Evolutionary conservation across 148 eudicot genomes (phyloP).

Genomic region (Camellia lanceoleosa): DNA sequence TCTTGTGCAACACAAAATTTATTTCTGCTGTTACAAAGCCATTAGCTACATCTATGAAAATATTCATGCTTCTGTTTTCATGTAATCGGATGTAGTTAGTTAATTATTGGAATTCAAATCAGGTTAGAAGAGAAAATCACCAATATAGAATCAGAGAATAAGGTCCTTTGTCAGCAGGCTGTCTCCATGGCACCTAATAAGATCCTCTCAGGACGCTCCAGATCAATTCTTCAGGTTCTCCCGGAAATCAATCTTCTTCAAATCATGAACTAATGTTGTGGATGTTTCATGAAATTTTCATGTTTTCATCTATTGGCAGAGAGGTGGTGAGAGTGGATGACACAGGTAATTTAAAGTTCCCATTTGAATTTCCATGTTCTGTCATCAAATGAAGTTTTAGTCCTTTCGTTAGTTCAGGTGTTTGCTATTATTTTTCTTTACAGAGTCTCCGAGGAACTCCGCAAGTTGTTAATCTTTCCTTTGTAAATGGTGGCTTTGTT

Average conservation of each 20-base stretch:
- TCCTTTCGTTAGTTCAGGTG: not conserved
- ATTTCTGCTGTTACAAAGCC: too few relatives aligned
- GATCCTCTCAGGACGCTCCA: conserved; percentile 74
- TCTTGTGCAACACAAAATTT: too few relatives aligned
- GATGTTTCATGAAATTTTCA: too few relatives aligned
- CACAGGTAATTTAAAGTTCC: too few relatives aligned
- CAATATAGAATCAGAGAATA: conserved; percentile 80
- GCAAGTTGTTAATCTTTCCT: conserved; percentile 61
- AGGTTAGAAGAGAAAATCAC: conserved; percentile 80
- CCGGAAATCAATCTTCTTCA: too few relatives aligned
- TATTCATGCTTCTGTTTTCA: too few relatives aligned
- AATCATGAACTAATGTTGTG: too few relatives aligned
- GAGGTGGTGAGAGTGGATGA: too few relatives aligned
- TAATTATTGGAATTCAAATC: too few relatives aligned
- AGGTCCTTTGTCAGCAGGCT: conserved; percentile 93
- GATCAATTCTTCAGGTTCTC: conserved; percentile 51
- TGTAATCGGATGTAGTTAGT: too few relatives aligned
- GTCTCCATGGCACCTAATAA: conserved; percentile 90
- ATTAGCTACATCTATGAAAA: too few relatives aligned
- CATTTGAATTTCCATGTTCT: not conserved
- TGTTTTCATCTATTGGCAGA: too few relatives aligned
- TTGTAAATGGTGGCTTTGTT: conserved; percentile 43
- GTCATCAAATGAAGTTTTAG: not conserved
- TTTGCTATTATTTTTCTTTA: not conserved
- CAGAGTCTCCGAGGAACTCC: conserved; percentile 86